Evolutionary conservation across 2,329 filamentous ascomycete genomes (phyloP), one percentile per base, ranked within the genome.

Genomic region (Cordyceps javanica): DNA sequence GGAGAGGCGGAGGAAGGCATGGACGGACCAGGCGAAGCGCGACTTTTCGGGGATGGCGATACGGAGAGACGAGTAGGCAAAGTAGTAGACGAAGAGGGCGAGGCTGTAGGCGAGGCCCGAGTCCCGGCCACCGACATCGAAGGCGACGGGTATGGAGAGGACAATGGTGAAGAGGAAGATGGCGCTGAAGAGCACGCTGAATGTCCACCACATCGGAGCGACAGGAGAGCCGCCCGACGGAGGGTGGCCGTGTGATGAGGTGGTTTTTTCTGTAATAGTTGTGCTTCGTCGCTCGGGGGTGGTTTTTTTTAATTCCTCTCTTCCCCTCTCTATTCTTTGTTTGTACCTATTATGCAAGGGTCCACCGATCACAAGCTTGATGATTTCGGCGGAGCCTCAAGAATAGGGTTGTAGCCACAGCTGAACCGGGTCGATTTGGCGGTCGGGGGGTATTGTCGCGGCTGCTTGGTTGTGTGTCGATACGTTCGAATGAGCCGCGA

Each of bases 71-170:
- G 91, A 96, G 75, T 94, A 91, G 71, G 90, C 74, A 71, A 96
- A 88, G 77, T 97, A 97, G 79, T 95, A 97, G 67, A 82, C 80
- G 65, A 93, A 92, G 56, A 97, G 83, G 49, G 89, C 85, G 55
- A 97, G 82, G 69, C 91, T 97, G 77, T 95, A 97, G 62, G 91
- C 93, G 68, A 99, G 81, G 60, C 94, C 94, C 69, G 91, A 96
- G 66, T 94, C 92, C 68, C 91, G 87, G 61, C 94, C 94, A 70
- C 94, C 94, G 68, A 97, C 93, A 83, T 99, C 94, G 77, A 97
- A 97, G 68, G 93, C 90, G 70, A 99, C 87, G 61, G 94, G 94
- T 70, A 99, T 94, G 61, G 91, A 96, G 70, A 97, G 89, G 69
- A 97, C 86, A 72, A 97, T 91, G 75, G 89, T 89, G 74, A 92